phyloP scores from a whole-genome alignment of 1,139 yeast genomes.

The Scheffersomyces insectosa region DNA sequence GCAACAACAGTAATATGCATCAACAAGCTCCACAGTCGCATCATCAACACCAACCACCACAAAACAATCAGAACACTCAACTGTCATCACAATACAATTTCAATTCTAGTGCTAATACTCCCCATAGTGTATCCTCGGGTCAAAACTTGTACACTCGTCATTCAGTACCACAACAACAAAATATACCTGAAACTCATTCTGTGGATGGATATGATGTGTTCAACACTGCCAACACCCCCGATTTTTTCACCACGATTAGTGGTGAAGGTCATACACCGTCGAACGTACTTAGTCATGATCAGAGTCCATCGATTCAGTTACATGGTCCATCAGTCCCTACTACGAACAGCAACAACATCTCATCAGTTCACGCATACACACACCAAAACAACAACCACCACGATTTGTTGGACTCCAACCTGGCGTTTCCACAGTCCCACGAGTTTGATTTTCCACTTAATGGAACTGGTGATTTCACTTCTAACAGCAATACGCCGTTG shows the following conservation, averaged over 20 bases:
- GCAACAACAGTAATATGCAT: slow-evolving; percentile 9
- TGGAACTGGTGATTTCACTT: not conserved
- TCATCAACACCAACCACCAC: slow-evolving; percentile 2
- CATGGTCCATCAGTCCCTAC: slow-evolving; percentile 2
- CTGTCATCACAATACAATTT: slow-evolving; percentile 1
- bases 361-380: slow-evolving; percentile 9
- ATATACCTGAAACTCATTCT: slow-evolving; percentile 6
- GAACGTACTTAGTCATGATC: slow-evolving; percentile 6
- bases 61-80: slow-evolving; percentile 1
- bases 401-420: slow-evolving; percentile 3
- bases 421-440: slow-evolving; percentile 5
- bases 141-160: slow-evolving; percentile 6
- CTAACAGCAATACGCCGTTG: not conserved
- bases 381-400: slow-evolving; percentile 8
- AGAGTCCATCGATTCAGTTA: not conserved
- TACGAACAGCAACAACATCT: slow-evolving; percentile 2
- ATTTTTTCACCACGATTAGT: slow-evolving; percentile 23
- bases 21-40: not conserved
- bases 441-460: slow-evolving; percentile 5
- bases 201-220: slow-evolving; percentile 12
- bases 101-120: slow-evolving; percentile 6
- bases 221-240: slow-evolving; percentile 29
- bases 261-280: slow-evolving; percentile 20
- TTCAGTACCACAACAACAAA: slow-evolving; percentile 4
- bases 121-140: slow-evolving; percentile 6